A percentile compares a stretch with the other conserved stretches of the same genome.
Evolutionary conservation across 169 alveolate species (phyloP).

Genomic region (Plasmodium billcollinsi): DNA sequence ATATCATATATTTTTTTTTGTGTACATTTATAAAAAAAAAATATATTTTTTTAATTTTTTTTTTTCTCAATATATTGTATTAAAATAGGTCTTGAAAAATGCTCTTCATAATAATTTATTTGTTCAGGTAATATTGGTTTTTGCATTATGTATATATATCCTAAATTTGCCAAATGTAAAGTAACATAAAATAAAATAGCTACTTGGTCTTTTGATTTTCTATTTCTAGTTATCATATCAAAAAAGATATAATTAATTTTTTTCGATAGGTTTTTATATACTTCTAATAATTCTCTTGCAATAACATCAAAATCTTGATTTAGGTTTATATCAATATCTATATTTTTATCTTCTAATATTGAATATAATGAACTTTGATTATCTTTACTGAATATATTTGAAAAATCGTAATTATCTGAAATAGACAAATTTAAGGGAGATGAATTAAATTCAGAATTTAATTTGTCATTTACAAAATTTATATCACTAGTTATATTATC

Average conservation of each 20-base stretch:
- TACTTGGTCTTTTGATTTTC: conserved; percentile 51
- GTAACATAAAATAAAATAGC: conserved; percentile 64
- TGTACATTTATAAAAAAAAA: neutral
- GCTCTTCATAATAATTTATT: conserved; percentile 32
- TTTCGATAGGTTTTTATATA: conserved; percentile 55
- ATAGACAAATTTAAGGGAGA: conserved; percentile 41
- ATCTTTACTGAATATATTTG: conserved; percentile 48
- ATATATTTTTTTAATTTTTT: neutral
- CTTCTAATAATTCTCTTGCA: conserved; percentile 65
- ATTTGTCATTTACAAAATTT: conserved; percentile 26
- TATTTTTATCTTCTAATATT: conserved; percentile 40
- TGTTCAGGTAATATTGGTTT: conserved; percentile 70
- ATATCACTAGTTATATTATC: conserved; percentile 29
- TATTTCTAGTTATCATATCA: conserved; percentile 58
- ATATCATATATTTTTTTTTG: no score
- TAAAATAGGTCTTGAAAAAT: conserved; percentile 55
- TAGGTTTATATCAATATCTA: conserved; percentile 29
- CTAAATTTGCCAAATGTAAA: conserved; percentile 73
- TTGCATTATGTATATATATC: conserved; percentile 53
- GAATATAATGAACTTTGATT: conserved; percentile 48
- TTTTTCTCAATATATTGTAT: conserved; percentile 38
- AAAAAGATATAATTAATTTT: conserved; percentile 68
- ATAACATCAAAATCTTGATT: conserved; percentile 71
- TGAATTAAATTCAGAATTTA: conserved; percentile 60
- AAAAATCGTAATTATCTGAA: conserved; percentile 26